phyloP scores from a whole-genome alignment of 306 rosid genomes.

The Comarum palustre region DNA sequence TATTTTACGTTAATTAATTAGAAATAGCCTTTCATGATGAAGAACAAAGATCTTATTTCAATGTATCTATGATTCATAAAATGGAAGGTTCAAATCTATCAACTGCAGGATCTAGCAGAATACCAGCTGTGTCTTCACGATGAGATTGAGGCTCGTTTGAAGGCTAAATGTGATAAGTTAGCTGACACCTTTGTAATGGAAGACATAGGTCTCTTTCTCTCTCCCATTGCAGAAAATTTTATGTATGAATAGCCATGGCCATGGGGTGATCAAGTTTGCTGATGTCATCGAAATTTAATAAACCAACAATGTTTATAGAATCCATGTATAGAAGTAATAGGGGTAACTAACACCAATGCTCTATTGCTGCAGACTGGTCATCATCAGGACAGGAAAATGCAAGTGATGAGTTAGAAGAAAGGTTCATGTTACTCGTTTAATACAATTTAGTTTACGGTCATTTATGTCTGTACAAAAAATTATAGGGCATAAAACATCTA shows the following conservation, averaged over 20 bases:
- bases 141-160: constrained; percentile 75
- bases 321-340: not conserved
- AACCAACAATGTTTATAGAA: not conserved
- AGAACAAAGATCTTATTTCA: constrained; percentile 15
- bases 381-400: constrained; percentile 65
- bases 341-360: not conserved
- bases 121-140: constrained; percentile 68
- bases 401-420: constrained; percentile 77
- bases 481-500: constrained; percentile 4
- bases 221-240: not conserved
- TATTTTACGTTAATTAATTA: not conserved
- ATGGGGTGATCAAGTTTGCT: constrained; percentile 3
- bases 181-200: constrained; percentile 68
- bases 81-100: constrained; percentile 15
- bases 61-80: not conserved
- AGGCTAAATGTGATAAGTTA: constrained; percentile 65
- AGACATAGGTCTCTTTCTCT: constrained; percentile 52
- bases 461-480: not conserved
- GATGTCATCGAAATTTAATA: not conserved
- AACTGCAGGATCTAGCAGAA: constrained; percentile 70
- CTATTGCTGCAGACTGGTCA: constrained; percentile 45
- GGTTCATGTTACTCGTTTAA: constrained; percentile 40
- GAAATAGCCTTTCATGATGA: constrained; percentile 13
- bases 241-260: not conserved
- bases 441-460: not conserved